Percentiles rank a stretch among this genome's conserved stretches.
These are phyloP conservation scores for Phyllosticta capitalensis DNA, from an alignment of 2,329 filamentous ascomycete genomes.

Conservation along the genomic window DNA sequence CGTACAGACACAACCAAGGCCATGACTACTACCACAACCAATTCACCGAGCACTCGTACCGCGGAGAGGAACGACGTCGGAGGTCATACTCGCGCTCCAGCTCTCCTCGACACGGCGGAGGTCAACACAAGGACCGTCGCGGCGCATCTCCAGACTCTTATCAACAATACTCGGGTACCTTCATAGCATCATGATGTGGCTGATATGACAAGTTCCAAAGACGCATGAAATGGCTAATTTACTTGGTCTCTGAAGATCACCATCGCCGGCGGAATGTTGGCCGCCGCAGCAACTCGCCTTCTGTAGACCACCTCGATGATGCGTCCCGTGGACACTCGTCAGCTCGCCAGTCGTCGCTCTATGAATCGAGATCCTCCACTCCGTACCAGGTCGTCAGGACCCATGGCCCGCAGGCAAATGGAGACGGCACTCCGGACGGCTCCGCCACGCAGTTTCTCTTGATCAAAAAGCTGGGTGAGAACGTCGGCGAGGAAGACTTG, in stretches of 20 bases:
- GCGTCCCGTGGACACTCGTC: not conserved
- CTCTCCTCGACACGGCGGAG: conserved; percentile 2
- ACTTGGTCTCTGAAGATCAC: conserved; percentile 10
- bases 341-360: conserved; percentile 8
- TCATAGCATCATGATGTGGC: conserved; percentile 10
- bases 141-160: conserved; percentile 9
- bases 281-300: conserved; percentile 9
- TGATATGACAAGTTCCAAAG: conserved; percentile 5
- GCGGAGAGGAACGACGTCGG: not conserved
- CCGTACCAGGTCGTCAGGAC: not conserved
- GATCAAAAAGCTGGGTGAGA: conserved; percentile 34
- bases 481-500: not conserved
- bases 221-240: conserved; percentile 9
- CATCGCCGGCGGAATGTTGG: conserved; percentile 5
- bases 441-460: conserved; percentile 12
- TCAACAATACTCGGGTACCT: conserved; percentile 10
- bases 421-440: conserved; percentile 15
- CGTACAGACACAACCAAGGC: not conserved
- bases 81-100: conserved; percentile 4
- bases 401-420: conserved; percentile 9
- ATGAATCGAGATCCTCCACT: not conserved
- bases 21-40: not conserved
- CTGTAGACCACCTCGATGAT: not conserved
- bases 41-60: not conserved
- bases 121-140: not conserved